Evolutionary conservation across 2,329 filamentous ascomycete species (phyloP).

Genomic region (Zopfia rhizophila): DNA sequence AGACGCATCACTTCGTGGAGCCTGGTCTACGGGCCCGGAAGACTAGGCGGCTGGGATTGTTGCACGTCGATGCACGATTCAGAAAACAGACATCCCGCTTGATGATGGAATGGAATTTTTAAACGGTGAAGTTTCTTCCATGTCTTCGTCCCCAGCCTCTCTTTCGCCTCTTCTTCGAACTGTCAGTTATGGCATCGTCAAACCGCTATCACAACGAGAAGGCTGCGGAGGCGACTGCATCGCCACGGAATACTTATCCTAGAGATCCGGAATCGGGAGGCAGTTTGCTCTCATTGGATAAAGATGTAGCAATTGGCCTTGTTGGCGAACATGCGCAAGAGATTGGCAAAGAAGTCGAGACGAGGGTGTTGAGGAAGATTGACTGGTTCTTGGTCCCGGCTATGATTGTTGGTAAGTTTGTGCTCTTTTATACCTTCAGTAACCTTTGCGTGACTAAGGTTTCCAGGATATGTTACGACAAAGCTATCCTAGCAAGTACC

Average conservation of each 20-base stretch:
- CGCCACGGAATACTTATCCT: constrained; percentile 14
- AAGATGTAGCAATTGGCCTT: constrained; percentile 68
- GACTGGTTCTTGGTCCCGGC: constrained; percentile 74
- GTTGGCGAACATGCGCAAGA: constrained; percentile 66
- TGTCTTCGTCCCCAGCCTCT: too few relatives aligned
- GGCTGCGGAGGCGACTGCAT: constrained; percentile 9
- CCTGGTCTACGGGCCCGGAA: too few relatives aligned
- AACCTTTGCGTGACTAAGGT: background rate
- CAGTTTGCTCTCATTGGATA: constrained; percentile 47
- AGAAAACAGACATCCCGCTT: too few relatives aligned
- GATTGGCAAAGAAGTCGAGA: constrained; percentile 66
- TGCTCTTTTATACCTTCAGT: background rate
- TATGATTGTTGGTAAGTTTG: constrained; percentile 61
- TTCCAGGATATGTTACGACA: constrained; percentile 64
- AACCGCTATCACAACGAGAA: constrained; percentile 24
- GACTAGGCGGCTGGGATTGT: too few relatives aligned
- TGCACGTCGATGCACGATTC: too few relatives aligned
- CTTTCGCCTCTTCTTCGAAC: background rate
- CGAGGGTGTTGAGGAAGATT: constrained; percentile 71
- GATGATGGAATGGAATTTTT: too few relatives aligned
- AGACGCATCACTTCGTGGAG: too few relatives aligned
- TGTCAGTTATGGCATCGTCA: background rate
- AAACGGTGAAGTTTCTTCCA: too few relatives aligned
- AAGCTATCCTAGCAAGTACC: constrained; percentile 78
- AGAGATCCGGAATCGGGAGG: constrained; percentile 27